phyloP scores from a whole-genome alignment of 75 land plant species.

The Picea sitchensis region DNA sequence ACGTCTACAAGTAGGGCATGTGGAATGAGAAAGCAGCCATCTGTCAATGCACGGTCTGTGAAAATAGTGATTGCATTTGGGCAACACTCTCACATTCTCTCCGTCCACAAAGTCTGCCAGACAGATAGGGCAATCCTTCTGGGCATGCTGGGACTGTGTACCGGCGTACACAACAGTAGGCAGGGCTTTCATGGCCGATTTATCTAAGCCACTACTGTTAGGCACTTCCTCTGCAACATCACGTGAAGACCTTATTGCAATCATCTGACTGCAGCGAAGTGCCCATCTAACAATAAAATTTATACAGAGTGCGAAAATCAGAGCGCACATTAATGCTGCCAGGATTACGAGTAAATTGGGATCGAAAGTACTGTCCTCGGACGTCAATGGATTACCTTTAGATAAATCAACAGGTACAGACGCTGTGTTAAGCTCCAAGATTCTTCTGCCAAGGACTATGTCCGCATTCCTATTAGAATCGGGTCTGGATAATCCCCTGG shows the following conservation, averaged over 20 bases:
- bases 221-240: neutral
- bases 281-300: slow-evolving; percentile 1
- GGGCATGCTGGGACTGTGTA: neutral
- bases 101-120: slow-evolving; percentile 31
- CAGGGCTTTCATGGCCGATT: slow-evolving; percentile 11
- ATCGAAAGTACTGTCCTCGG: too few species aligned
- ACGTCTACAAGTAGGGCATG: slow-evolving; percentile 48
- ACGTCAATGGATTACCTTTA: too few species aligned
- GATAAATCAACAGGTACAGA: too few species aligned
- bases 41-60: slow-evolving; percentile 44
- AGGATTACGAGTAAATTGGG: slow-evolving; percentile 2
- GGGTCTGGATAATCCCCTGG: too few species aligned
- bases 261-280: neutral
- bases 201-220: neutral
- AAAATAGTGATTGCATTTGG: slow-evolving; percentile 36
- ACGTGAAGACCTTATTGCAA: neutral
- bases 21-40: slow-evolving; percentile 42
- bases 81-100: slow-evolving; percentile 29
- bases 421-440: too few species aligned
- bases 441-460: too few species aligned
- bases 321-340: slow-evolving; percentile 7
- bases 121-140: slow-evolving; percentile 35
- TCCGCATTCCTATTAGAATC: too few species aligned
- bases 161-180: slow-evolving; percentile 23
- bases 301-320: neutral